phyloP scores from a whole-genome alignment of 371 early-diverging fungal species.

The Umbelopsis sp. region DNA sequence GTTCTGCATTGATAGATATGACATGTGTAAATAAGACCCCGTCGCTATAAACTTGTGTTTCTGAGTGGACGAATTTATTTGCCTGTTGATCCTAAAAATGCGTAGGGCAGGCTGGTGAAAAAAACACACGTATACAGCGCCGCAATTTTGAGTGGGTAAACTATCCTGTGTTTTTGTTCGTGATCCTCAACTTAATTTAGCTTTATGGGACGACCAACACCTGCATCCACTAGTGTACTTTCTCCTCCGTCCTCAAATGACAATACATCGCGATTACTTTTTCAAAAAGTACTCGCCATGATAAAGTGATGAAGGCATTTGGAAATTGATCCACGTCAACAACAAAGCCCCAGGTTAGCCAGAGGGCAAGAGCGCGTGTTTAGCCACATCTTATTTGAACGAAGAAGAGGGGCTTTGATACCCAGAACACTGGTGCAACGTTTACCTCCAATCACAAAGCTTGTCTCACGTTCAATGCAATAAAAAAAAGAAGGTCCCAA shows the following conservation, averaged over 20 bases:
- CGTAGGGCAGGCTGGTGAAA: too few relatives aligned
- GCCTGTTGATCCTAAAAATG: too few relatives aligned
- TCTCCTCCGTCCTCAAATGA: not conserved
- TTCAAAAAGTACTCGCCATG: not conserved
- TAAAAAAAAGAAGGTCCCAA: slow-evolving; percentile 5
- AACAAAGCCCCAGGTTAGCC: not conserved
- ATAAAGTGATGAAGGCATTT: not conserved
- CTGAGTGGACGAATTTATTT: too few relatives aligned
- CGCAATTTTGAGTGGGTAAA: not conserved
- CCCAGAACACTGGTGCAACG: slow-evolving; percentile 8
- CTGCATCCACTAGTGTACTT: not conserved
- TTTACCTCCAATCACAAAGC: slow-evolving; percentile 16
- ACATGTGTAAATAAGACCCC: too few relatives aligned
- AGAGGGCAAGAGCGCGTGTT: not conserved
- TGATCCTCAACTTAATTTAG: slow-evolving; percentile 1
- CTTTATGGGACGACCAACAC: slow-evolving; percentile 6
- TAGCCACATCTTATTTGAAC: not conserved
- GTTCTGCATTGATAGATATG: too few relatives aligned
- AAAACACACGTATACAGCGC: too few relatives aligned
- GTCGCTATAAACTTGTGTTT: too few relatives aligned
- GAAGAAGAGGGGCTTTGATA: not conserved
- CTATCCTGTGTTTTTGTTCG: not conserved
- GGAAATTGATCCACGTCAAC: not conserved
- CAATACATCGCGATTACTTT: too few relatives aligned
- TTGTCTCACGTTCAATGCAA: slow-evolving; percentile 2